phyloP scores from a whole-genome alignment of 148 eudicot genomes.

The Chenopodium berlandieri region DNA sequence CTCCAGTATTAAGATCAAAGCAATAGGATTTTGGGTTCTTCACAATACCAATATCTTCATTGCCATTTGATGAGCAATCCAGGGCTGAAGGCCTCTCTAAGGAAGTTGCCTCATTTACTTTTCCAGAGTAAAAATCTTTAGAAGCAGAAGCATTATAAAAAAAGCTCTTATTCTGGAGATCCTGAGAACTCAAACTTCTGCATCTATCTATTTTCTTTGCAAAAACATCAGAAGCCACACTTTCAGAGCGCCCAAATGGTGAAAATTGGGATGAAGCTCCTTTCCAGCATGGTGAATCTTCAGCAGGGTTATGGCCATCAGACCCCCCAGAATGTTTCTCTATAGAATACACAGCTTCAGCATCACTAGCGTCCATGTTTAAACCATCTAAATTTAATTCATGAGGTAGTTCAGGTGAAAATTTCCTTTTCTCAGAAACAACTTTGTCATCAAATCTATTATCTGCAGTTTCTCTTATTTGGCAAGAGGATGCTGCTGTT shows the following conservation, averaged over 20 bases:
- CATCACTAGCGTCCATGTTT: slow-evolving; percentile 29
- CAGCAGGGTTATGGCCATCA: slow-evolving; percentile 55
- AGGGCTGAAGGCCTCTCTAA: slow-evolving; percentile 27
- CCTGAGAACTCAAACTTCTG: slow-evolving; percentile 32
- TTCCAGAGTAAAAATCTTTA: slow-evolving; percentile 13
- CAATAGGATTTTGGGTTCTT: slow-evolving; percentile 19
- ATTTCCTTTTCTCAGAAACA: slow-evolving; percentile 29
- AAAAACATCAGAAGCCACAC: slow-evolving; percentile 26
- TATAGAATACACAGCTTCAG: slow-evolving; percentile 35
- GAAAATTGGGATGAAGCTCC: slow-evolving; percentile 65
- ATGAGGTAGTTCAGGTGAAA: slow-evolving; percentile 33
- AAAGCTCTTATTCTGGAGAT: slow-evolving; percentile 23
- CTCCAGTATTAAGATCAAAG: slow-evolving; percentile 31
- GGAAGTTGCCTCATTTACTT: slow-evolving; percentile 23
- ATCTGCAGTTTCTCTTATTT: slow-evolving; percentile 29
- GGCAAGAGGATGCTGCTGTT: slow-evolving; percentile 34
- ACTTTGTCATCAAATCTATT: slow-evolving; percentile 22
- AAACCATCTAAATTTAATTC: slow-evolving; percentile 35
- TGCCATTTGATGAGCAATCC: slow-evolving; percentile 18
- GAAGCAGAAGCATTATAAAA: slow-evolving; percentile 6
- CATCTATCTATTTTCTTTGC: slow-evolving; percentile 34
- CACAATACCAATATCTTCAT: slow-evolving; percentile 14
- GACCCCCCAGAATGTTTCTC: slow-evolving; percentile 46
- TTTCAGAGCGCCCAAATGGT: slow-evolving; percentile 36
- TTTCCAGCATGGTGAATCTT: slow-evolving; percentile 99